Base-by-base conservation (phyloP, 2,329 filamentous ascomycete genomes). In the Dothideomycetes sp. region DNA sequence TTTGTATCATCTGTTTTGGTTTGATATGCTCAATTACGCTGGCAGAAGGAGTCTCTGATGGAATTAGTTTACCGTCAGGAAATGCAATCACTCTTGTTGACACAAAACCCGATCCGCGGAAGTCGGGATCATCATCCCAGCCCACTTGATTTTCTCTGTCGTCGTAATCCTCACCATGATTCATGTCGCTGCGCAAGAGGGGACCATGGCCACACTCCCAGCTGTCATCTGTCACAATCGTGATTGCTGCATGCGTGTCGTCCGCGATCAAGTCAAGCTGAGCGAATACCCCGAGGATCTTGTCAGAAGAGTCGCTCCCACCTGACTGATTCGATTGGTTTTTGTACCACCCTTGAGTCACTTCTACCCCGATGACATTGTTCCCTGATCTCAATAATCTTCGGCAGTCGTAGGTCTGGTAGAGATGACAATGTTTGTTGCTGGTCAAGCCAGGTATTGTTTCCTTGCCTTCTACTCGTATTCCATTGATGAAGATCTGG, bases 91-190 rank as follows among this genome's bases (percentile, higher is more conserved):
- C 50, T 20, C 58, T 59, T 1, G 59, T 57, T 4, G 42, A 31
- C 8, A 51, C 45, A 61, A 62, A 63, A 16, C 43, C 31, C 1
- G 46, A 46, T 8, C 53, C 50, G 4, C 54, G 34, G 23, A 59
- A 60, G 0, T 54, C 10, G 47, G 32, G 5, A 46, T 25, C 31
- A 2, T 31, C 10, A 7, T 22, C 23, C 40, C 41, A 43, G 34
- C 40, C 41, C 7, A 18, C 16, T 4, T 35, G 8, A 52, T 63
- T 51, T 47, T 61, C 47, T 53, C 56, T 53, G 0, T 60, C 56
- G 47, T 76, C 68, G 43, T 70, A 76, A 0, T 59, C 48, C 41
- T 77, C 72, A 12, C 73, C 73, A 45, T 75, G 61, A 43, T 74
- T 75, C 2, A 76, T 61, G 17, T 71, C 67, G 1, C 60, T 60